Percentiles rank a stretch among this genome's conserved stretches.
These are phyloP conservation scores for Hypoxylon fuscum DNA, from an alignment of 495 filamentous ascomycete species.

Conservation along the genomic window DNA sequence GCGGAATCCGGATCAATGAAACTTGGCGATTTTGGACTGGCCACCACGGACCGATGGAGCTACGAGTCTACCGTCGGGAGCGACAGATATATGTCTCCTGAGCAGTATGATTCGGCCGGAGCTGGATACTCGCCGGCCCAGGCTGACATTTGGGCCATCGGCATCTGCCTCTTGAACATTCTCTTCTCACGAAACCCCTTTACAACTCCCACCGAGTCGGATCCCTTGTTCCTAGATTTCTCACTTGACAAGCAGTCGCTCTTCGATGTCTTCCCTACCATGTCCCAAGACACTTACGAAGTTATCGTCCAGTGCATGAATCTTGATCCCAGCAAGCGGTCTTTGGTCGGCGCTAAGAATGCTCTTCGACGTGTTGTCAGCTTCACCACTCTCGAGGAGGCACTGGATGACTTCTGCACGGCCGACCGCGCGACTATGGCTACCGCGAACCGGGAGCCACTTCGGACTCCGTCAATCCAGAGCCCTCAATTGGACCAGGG, in stretches of 20 bases:
- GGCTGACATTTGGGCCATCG: conserved; percentile 94
- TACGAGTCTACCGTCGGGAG: conserved; percentile 92
- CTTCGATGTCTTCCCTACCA: conserved; percentile 97
- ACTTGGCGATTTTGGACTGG: conserved; percentile 94
- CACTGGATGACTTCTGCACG: conserved; percentile 92
- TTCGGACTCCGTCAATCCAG: conserved; percentile 93
- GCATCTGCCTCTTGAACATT: conserved; percentile 94
- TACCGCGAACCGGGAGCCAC: conserved; percentile 90
- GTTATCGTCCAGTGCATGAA: conserved; percentile 88
- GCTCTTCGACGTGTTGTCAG: conserved; percentile 79
- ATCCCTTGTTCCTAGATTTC: conserved; percentile 91
- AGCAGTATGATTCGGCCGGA: conserved; percentile 89
- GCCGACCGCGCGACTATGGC: conserved; percentile 75
- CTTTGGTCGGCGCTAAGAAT: conserved; percentile 76
- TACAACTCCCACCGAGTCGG: conserved; percentile 81
- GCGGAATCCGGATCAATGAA: conserved; percentile 88
- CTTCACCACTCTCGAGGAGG: conserved; percentile 90
- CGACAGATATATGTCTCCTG: conserved; percentile 98
- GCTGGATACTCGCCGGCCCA: conserved; percentile 90
- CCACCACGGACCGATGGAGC: conserved; percentile 85
- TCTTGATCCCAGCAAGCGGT: conserved; percentile 89
- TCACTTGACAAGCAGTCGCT: conserved; percentile 90
- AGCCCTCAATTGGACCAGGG: conserved; percentile 82
- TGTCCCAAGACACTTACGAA: conserved; percentile 97
- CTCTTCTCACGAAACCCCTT: conserved; percentile 97